Base-by-base conservation (phyloP, 1,284 basidiomycete genomes). In the Boletellus deceptivus region DNA sequence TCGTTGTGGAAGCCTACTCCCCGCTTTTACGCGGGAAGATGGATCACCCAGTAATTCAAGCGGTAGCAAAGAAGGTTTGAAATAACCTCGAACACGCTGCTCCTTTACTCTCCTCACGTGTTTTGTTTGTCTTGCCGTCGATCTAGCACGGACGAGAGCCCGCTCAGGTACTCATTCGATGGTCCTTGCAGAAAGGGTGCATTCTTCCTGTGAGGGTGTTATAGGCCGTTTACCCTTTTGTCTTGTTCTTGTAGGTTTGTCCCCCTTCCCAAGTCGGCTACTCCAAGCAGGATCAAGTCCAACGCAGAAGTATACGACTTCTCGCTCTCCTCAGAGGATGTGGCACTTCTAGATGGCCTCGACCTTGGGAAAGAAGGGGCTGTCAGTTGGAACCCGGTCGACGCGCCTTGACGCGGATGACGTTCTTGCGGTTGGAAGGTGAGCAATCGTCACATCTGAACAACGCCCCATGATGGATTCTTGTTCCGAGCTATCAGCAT, bases 141-240 rank as follows among this genome's bases (percentile, higher is more conserved):
- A 48, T 46, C 48, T 48, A 84, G 81, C 63, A 80, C 55, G 63
- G 61, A 17, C 74, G 77, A 38, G 78, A 83, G 48, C 77, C 82
- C 13, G 84, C 86, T 2, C 91, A 93, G 60, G 76, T 94, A 43
- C 75, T 93, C 27, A 70, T 93, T 52, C 78, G 91, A 13, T 93
- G 91, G 91, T 90, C 86, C 43, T 70, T 93, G 41, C 91, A 93
- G 65, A 83, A 82, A 63, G 87, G 87, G 84, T 89, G 58, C 53
- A 80, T 69, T 48, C 11, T 49, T 44, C 36, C 20, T 24, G 11
- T 10, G n/a, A 24, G 10, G 33, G 17, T 39, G 27, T 49, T 6
- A 34, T 27, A 34, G n/a, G 46, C 44, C 27, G 39, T 44, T 49
- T 40, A 82, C 29, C 14, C 18, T 43, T 22, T n/a, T 43, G 22